These are phyloP conservation scores for Penicillium macrosclerotiorum DNA, from an alignment of 495 filamentous ascomycete genomes.

Conservation along the genomic window DNA sequence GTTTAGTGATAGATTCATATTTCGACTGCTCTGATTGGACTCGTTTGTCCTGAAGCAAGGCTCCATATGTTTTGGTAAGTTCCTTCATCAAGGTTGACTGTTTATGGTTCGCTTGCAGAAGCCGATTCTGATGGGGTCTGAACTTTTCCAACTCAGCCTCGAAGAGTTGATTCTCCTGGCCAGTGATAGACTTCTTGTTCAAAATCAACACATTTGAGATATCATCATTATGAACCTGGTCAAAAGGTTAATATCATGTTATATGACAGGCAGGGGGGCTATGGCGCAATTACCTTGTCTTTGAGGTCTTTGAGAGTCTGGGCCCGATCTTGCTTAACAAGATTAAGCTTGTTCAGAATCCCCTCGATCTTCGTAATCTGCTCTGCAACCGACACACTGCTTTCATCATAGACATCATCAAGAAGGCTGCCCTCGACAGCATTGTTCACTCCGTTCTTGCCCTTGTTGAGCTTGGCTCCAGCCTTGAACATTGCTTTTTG, in stretches of 20 bases:
- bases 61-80: constrained; percentile 81
- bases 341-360: constrained; percentile 83
- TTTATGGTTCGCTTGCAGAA: constrained; percentile 91
- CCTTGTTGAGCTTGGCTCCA: constrained; percentile 58
- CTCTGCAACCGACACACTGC: constrained; percentile 73
- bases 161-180: constrained; percentile 84
- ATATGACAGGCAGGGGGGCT: not conserved
- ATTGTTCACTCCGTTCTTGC: constrained; percentile 60
- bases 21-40: constrained; percentile 92
- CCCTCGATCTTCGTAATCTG: constrained; percentile 90
- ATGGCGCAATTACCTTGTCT: constrained; percentile 68
- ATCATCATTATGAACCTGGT: constrained; percentile 88
- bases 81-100: constrained; percentile 94
- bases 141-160: constrained; percentile 95
- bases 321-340: constrained; percentile 84
- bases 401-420: constrained; percentile 88
- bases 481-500: constrained; percentile 76
- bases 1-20: constrained; percentile 83
- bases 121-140: constrained; percentile 83
- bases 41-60: constrained; percentile 88
- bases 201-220: constrained; percentile 95
- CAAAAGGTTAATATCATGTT: constrained; percentile 1
- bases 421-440: constrained; percentile 75
- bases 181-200: constrained; percentile 89
- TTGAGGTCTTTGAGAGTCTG: constrained; percentile 96